These are phyloP conservation scores for Grosmannia huntii DNA, from an alignment of 2,329 filamentous ascomycete genomes.

Conservation along the genomic window DNA sequence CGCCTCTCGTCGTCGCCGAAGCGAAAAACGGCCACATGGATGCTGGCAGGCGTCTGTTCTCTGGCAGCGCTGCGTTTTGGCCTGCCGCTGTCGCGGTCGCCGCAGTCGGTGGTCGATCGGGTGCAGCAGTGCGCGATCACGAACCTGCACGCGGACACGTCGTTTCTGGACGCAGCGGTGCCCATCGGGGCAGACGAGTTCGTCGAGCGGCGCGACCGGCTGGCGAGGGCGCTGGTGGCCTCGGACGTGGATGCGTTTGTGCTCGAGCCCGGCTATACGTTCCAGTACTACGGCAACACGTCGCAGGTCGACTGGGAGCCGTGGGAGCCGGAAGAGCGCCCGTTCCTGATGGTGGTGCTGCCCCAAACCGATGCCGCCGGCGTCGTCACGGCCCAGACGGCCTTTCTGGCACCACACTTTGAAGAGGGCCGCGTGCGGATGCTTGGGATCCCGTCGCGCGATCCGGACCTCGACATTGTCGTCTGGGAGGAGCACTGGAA, in stretches of 20 bases:
- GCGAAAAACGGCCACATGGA: neutral
- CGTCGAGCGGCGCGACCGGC: conserved; percentile 38
- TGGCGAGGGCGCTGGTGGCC: conserved; percentile 39
- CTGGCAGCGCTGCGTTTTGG: neutral
- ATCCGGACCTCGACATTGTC: conserved; percentile 37
- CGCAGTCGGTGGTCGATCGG: neutral
- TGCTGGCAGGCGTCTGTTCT: neutral
- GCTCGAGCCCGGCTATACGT: conserved; percentile 51
- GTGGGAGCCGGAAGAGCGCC: conserved; percentile 52
- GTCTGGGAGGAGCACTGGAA: conserved; percentile 54
- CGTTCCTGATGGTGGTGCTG: conserved; percentile 48
- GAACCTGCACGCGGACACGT: conserved; percentile 34
- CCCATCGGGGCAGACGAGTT: conserved; percentile 39
- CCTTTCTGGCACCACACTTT: conserved; percentile 46
- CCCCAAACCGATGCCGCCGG: conserved; percentile 28
- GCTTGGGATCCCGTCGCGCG: conserved; percentile 40
- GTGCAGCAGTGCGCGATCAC: conserved; percentile 33
- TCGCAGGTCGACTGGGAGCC: conserved; percentile 50
- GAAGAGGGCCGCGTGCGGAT: conserved; percentile 47
- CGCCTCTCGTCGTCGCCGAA: neutral
- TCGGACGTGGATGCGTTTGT: conserved; percentile 45
- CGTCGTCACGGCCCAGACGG: conserved; percentile 36
- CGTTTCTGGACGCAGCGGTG: conserved; percentile 35
- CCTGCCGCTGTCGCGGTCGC: neutral
- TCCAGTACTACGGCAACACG: conserved; percentile 50